These are phyloP conservation scores for Chenopodium quinoa DNA, from an alignment of 148 eudicot genomes.

Conservation along the genomic window DNA sequence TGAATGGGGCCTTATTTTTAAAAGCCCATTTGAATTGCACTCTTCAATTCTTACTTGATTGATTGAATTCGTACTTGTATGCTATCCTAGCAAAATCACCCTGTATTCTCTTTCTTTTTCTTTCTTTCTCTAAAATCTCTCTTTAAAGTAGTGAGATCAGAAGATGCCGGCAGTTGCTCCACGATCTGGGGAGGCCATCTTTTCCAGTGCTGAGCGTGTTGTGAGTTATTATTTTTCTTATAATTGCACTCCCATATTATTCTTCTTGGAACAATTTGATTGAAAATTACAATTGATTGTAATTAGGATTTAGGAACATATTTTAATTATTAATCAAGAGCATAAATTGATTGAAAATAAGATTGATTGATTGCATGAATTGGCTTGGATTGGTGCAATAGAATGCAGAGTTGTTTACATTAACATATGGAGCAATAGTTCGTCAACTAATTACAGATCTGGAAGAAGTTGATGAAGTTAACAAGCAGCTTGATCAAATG, in stretches of 20 bases:
- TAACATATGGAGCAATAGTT: slow-evolving; percentile 98
- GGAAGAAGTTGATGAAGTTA: slow-evolving; percentile 96
- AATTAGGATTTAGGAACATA: no score
- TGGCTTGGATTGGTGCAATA: slow-evolving; percentile 1
- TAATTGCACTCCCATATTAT: no score
- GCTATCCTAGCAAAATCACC: no score
- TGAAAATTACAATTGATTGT: no score
- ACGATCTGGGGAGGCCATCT: slow-evolving; percentile 46
- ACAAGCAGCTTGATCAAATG: slow-evolving; percentile 97
- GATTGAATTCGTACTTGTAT: no score
- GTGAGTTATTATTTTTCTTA: slow-evolving; percentile 21
- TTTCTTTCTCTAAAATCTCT: background rate
- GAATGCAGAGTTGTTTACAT: slow-evolving; percentile 91
- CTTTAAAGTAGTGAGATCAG: background rate
- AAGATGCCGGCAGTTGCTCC: slow-evolving; percentile 42
- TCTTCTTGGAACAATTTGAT: no score
- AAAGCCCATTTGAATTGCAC: no score
- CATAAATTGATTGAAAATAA: background rate
- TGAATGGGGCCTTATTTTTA: no score
- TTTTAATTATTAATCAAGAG: no score
- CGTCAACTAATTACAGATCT: slow-evolving; percentile 91
- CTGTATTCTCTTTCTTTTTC: background rate
- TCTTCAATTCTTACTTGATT: no score
- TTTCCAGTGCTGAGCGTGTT: slow-evolving; percentile 45
- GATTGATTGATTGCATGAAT: background rate